Evolutionary conservation across 1,139 yeast genomes (phyloP), one percentile per base, ranked within the genome.

Genomic region (Arxiozyma bovina): DNA sequence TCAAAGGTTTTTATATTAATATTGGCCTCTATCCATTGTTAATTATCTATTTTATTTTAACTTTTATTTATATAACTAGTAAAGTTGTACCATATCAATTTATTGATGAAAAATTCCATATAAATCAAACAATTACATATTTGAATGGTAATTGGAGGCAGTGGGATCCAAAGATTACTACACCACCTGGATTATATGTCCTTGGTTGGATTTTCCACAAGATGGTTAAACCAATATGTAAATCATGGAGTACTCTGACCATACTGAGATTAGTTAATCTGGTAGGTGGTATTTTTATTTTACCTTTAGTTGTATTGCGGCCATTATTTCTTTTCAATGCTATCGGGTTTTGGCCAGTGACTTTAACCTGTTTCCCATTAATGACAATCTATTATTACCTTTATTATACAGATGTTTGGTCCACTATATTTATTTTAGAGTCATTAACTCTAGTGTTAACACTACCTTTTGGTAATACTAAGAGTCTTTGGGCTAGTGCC

Each of bases 321-420:
- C 74, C 74, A 45, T 54, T 73, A 27, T 68, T 71, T 63, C 65
- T 70, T 51, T 65, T 66, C 58, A 69, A 67, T 54, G 74, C 75
- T 21, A 66, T 62, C 41, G 79, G 78, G 21, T 77, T 76, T 60
- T 77, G 81, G 77, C 68, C 77, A 0, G 67, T 78, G 0, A 76
- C 80, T 44, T 61, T 87, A 9, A 71, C 77, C 45, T 67, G 81
- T 17, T 81, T 83, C 61, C 98, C 99, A 1, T 73, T 91, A 54
- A 64, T 91, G 54, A 76, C 83, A 45, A 77, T 90, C 11, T 93
- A 83, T 68, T 83, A 85, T 62, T 81, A 83, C 50, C 71, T 93
- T 50, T 94, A 83, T 70, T 94, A 93, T 70, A 93, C 99, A 0
- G 99, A 93, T 68, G 84, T 90, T 1, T 90, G 97, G 97, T 81